Base-by-base conservation (phyloP, 305 asterid species). In the Solanum chacoense region DNA sequence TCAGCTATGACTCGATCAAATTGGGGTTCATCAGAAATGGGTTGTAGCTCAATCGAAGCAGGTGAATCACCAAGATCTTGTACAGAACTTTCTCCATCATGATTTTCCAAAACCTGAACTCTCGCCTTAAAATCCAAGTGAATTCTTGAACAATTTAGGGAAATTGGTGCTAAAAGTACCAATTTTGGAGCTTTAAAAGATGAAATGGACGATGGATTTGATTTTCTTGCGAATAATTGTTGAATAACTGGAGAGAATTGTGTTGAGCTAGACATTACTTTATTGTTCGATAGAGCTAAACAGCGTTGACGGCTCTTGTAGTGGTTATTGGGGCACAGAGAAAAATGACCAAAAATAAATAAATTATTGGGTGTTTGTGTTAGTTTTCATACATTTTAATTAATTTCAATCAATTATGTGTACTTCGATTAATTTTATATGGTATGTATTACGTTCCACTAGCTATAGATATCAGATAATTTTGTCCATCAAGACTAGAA, bases 1-100 rank as follows among this genome's bases (percentile, higher is more conserved):
- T 94, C 96, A 76, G 93, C 93, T 59, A 96, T 40, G 91, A 96
- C 93, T 88, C 91, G 93, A 93, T 97, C 95, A 93, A 96, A 97
- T 67, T 95, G 95, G 84, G 93, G 65, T 90, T 95, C 98, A 85
- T 91, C 90, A 42, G 93, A 92, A 93, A 97, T 91, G 13, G 94
- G 95, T 80, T 88, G 92, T 78, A 96, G 89, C 45, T 92, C 95
- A 88, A 94, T 81, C 8, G 95, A 93, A 77, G 94, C 88, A 75
- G 96, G 99, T 88, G 86, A 88, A 89, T 90, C 87, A 55, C 92
- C 95, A 69, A 87, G 84, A 86, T 89, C 92, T 87, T 45, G 93
- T 90, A 91, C 88, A 75, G 93, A 88, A 88, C 93, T 94, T 89
- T 92, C 95, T 26, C 65, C 85, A 36, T 89, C 84, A 35, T 86